Conservation (phyloP, 768 basidiomycete genomes). For the Chalciporus pseudorubinellus region DNA sequence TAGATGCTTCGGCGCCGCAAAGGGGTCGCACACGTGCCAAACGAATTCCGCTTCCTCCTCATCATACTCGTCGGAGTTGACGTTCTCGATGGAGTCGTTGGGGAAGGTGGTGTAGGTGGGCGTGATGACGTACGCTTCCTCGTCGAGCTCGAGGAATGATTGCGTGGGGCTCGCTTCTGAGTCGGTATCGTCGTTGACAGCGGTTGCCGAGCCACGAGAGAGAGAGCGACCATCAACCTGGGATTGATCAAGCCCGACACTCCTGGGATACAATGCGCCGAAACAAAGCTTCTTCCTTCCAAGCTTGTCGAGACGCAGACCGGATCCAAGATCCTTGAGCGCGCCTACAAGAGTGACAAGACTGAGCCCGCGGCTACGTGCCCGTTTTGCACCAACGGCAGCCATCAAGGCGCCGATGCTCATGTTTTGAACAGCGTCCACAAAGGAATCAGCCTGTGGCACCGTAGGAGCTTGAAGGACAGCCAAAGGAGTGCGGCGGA, state of each 20-base stretch:
- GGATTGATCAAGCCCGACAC: neutral
- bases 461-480: neutral
- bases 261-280: neutral
- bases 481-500: neutral
- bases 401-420: conserved; percentile 8
- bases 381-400: conserved; percentile 6
- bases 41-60: conserved; percentile 2
- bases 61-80: neutral
- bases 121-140: conserved; percentile 1
- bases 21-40: conserved; percentile 19
- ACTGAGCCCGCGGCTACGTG: conserved; percentile 1
- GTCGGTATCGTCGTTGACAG: neutral
- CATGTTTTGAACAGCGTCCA: neutral
- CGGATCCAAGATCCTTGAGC: conserved; percentile 4
- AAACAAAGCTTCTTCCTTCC: conserved; percentile 3
- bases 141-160: conserved; percentile 1
- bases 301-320: neutral
- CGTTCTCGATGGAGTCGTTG: neutral
- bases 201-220: neutral
- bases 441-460: neutral
- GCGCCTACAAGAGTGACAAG: conserved; percentile 2
- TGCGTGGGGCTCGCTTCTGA: neutral
- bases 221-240: neutral
- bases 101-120: neutral
- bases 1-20: conserved; percentile 1